These are phyloP conservation scores for Apiotrichum brassicae DNA, from an alignment of 1,284 basidiomycete genomes.

Conservation along the genomic window DNA sequence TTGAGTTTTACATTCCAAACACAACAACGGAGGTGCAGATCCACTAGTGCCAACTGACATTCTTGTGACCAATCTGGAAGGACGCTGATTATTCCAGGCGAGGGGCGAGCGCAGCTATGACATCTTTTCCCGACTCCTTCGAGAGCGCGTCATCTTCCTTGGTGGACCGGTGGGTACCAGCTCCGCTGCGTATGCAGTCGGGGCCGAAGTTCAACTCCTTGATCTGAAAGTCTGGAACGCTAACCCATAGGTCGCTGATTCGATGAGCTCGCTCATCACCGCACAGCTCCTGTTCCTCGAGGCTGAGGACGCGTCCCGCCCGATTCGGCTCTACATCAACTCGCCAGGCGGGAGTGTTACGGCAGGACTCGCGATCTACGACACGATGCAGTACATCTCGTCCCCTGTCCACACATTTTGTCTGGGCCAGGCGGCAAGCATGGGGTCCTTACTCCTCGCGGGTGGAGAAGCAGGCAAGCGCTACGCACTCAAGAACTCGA, in stretches of 20 bases:
- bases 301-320: slow-evolving; percentile 83
- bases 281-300: slow-evolving; percentile 89
- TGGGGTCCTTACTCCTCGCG: slow-evolving; percentile 83
- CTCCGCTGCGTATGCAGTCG: no score
- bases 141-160: slow-evolving; percentile 88
- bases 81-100: slow-evolving; percentile 53
- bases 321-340: slow-evolving; percentile 90
- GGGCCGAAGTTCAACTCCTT: no score
- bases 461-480: slow-evolving; percentile 80
- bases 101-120: slow-evolving; percentile 89
- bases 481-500: slow-evolving; percentile 81
- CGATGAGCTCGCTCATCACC: slow-evolving; percentile 73
- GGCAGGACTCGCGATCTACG: slow-evolving; percentile 88
- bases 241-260: slow-evolving; percentile 65
- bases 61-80: no score
- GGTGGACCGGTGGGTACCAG: slow-evolving; percentile 49
- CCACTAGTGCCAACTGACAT: no score
- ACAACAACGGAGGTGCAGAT: no score
- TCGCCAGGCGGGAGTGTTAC: slow-evolving; percentile 91
- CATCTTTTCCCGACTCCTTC: slow-evolving; percentile 81
- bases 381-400: slow-evolving; percentile 81
- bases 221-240: no score
- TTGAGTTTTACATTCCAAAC: no score
- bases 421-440: slow-evolving; percentile 83
- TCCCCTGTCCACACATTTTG: slow-evolving; percentile 92